Base-by-base conservation (phyloP, 2,329 filamentous ascomycete genomes). In the Tolypocladium inflatum region DNA sequence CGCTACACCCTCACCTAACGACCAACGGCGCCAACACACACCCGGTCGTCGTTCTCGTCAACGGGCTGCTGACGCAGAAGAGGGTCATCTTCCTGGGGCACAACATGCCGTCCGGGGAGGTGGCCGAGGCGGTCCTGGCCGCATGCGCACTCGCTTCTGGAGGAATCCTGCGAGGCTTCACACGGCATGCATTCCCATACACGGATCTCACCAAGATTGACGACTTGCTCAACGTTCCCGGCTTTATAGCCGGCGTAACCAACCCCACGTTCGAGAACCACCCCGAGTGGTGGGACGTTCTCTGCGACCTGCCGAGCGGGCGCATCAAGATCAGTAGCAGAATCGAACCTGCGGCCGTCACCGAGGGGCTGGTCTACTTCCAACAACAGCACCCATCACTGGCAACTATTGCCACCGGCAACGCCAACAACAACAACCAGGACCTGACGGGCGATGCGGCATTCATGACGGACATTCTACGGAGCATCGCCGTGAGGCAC, bases 181-280 rank as follows among this genome's bases (percentile, higher is more conserved):
- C 93, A 10, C 84, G 94, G 21, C 91, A 97, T 74, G 94, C 94
- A 0, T 99, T 99, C 69, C 94, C 94, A 2, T 99, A 99, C 69
- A 99, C 94, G 1, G 94, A 99, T 75, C 80, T 99, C 50, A 97
- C 91, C 63, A 99, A 99, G 74, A 92, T 99, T 60, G 94, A 99
- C 64, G 94, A 97, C 70, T 81, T 99, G 13, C 81, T 99, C 54
- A 93, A 95, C 66, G 94, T 99, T 0, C 93, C 94, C 8, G 94
- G 94, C 2, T 99, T 99, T 73, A 96, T 99, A 66, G 94, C 94
- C 3, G 94, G 94, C 58, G 94, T 99, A 45, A 99, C 93, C 1
- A 99, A 99, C 69, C 94, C 94, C 7, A 93, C 91, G 0, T 99
- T 99, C 70, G 91, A 93, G 61, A 85, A 91, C 67, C 93, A 97